Conservation (phyloP, 768 basidiomycete species). For the Crepidotus variabilis region DNA sequence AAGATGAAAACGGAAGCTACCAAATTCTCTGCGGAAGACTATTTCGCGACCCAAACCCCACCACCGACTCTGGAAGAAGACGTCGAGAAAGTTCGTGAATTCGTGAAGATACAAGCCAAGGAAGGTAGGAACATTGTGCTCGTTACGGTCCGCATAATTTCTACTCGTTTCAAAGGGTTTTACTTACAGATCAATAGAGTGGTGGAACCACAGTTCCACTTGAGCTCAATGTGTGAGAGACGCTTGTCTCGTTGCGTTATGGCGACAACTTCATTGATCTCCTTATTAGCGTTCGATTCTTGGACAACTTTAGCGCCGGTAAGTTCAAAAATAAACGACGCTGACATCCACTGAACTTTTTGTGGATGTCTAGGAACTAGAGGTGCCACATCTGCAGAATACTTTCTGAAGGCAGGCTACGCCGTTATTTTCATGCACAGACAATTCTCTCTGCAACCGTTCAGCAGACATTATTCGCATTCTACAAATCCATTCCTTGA, state of each 20-base stretch:
- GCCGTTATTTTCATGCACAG: slow-evolving; percentile 99
- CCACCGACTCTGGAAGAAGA: slow-evolving; percentile 72
- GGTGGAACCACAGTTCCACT: slow-evolving; percentile 97
- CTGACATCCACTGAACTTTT: slow-evolving; percentile 3
- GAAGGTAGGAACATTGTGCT: slow-evolving; percentile 79
- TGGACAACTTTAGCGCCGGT: slow-evolving; percentile 99
- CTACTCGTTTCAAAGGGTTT: background rate
- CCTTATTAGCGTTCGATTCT: slow-evolving; percentile 85
- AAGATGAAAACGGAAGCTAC: slow-evolving; percentile 30
- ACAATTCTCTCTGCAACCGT: slow-evolving; percentile 96
- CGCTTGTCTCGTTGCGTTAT: slow-evolving; percentile 19
- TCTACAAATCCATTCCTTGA: slow-evolving; percentile 98
- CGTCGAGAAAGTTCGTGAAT: slow-evolving; percentile 58
- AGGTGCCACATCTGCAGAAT: slow-evolving; percentile 97
- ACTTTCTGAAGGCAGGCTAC: slow-evolving; percentile 91
- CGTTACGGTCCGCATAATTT: slow-evolving; percentile 70
- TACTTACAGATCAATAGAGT: slow-evolving; percentile 51
- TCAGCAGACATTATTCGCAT: slow-evolving; percentile 96
- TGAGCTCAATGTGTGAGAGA: slow-evolving; percentile 97
- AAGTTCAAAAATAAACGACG: slow-evolving; percentile 19
- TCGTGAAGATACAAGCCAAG: slow-evolving; percentile 64
- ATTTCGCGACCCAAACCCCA: slow-evolving; percentile 84
- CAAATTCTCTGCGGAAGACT: slow-evolving; percentile 81
- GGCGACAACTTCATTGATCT: slow-evolving; percentile 19
- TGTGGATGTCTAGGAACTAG: slow-evolving; percentile 69